Percentiles rank a stretch among this genome's conserved stretches.
Conservation (phyloP, 2,329 filamentous ascomycete genomes). For the Apiospora sp. region DNA sequence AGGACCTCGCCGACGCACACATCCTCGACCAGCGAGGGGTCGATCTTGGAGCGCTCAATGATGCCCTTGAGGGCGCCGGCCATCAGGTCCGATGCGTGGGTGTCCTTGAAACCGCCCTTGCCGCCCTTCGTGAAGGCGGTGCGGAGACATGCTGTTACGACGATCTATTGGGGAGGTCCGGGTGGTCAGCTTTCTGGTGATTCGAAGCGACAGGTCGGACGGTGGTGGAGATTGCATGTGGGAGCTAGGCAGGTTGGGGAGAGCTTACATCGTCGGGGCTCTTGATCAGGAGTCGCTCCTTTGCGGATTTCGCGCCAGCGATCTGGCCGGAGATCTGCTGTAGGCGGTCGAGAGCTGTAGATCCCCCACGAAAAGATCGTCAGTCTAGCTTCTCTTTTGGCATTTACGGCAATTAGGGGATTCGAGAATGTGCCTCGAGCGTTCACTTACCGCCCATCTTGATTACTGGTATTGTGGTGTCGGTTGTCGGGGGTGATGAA, state of each 20-base stretch:
- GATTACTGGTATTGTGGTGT: conserved; percentile 21
- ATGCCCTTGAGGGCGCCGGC: conserved; percentile 83
- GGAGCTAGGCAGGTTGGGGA: conserved; percentile 15
- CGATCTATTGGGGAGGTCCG: conserved; percentile 62
- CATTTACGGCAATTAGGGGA: not conserved
- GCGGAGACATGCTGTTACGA: conserved; percentile 91
- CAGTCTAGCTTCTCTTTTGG: not conserved
- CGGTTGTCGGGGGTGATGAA: not conserved
- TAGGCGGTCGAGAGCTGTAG: conserved; percentile 63
- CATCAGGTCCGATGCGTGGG: conserved; percentile 84
- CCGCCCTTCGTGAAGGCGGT: conserved; percentile 93
- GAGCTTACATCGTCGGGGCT: conserved; percentile 68
- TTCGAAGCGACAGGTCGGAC: conserved; percentile 8
- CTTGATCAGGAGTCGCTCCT: conserved; percentile 69
- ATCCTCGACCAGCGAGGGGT: conserved; percentile 88
- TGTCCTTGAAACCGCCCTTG: conserved; percentile 96
- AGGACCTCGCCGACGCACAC: conserved; percentile 92
- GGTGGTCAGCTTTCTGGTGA: not conserved
- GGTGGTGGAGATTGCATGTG: conserved; percentile 30
- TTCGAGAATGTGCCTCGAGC: not conserved
- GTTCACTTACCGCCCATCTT: conserved; percentile 36
- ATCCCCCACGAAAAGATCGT: conserved; percentile 24
- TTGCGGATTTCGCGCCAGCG: conserved; percentile 53
- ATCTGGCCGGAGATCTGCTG: conserved; percentile 70
- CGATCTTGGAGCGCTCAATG: conserved; percentile 85